Base-by-base conservation (phyloP, 139 green algal genomes). In the Volvox reticuliferus region DNA sequence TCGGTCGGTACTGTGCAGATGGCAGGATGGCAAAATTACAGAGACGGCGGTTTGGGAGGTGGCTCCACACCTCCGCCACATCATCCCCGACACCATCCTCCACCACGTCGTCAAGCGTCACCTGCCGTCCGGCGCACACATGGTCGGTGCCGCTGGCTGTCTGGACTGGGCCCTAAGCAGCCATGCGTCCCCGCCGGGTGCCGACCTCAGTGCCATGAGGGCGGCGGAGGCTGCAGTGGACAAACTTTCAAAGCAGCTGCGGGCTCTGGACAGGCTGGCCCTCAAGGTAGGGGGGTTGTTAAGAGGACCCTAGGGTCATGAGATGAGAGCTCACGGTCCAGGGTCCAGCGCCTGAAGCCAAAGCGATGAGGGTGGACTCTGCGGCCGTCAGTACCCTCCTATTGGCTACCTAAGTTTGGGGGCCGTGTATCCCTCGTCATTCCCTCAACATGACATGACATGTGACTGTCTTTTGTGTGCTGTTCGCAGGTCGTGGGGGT, bases 21-120 rank as follows among this genome's bases (percentile, higher is more conserved):
- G 93, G 83, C 90, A 97, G 87, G 96, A 98, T 75, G 96, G 96
- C 69, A 94, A 93, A 71, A 98, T 98, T 84, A 91, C 69, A 17
- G 96, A 98, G 94, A 93, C 97, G 21, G 95, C 98, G 35, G 93
- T 97, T 9, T 98, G 97, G 97, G 94, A 97, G 80, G 78, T 61
- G 78, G 75, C 62, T 12, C 86, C 93, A 0, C 91, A 87, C 14
- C 73, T 93, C 32, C 93, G 95, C 0, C 94, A 97, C 92, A 36
- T 81, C 63, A 95, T 97, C 14, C 88, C 93, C 0, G 95, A 97
- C 92, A 69, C 85, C 61, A 91, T 96, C 24, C 75, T 97, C 30
- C 16, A 68, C 26, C 87, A 96, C 87, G 76, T 89, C 17, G 84
- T 96, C 28, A 33, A 26, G 22, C 91, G 92, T 0, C 95, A 98